Conservation (phyloP, 179 eudicot species). For the Actinidia polygama region DNA sequence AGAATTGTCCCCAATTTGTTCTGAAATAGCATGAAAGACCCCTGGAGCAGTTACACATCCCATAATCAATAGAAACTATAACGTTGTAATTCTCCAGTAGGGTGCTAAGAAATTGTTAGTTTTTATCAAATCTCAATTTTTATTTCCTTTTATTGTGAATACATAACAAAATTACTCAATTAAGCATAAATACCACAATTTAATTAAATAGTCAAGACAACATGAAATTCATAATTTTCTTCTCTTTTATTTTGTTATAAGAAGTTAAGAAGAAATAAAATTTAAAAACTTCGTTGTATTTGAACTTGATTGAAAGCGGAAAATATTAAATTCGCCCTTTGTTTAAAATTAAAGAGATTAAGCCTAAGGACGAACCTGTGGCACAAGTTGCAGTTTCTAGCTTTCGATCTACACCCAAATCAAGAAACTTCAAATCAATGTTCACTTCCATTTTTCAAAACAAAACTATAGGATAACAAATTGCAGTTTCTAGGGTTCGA, state of each 20-base stretch:
- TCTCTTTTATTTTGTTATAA: no score
- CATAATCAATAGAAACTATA: background rate
- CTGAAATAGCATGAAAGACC: conserved; percentile 37
- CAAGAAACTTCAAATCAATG: background rate
- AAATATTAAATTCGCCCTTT: background rate
- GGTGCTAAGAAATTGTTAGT: background rate
- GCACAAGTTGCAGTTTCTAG: background rate
- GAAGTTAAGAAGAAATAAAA: background rate
- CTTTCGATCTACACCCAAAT: conserved; percentile 28
- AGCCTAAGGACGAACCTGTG: background rate
- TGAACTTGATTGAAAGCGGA: conserved; percentile 6
- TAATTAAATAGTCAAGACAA: background rate
- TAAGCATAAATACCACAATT: no score
- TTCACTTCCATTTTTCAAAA: background rate
- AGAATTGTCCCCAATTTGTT: conserved; percentile 34
- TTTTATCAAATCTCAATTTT: background rate
- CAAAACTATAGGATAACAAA: background rate
- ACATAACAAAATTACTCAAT: no score
- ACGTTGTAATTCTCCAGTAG: background rate
- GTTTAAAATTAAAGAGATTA: background rate
- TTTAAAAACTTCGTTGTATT: background rate
- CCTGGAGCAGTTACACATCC: conserved; percentile 11
- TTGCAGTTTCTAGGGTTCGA: conserved; percentile 33
- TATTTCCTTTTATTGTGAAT: no score
- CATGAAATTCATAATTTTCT: background rate